Base-by-base conservation (phyloP, 2,329 filamentous ascomycete species). In the Kalaharituber pfeilii region DNA sequence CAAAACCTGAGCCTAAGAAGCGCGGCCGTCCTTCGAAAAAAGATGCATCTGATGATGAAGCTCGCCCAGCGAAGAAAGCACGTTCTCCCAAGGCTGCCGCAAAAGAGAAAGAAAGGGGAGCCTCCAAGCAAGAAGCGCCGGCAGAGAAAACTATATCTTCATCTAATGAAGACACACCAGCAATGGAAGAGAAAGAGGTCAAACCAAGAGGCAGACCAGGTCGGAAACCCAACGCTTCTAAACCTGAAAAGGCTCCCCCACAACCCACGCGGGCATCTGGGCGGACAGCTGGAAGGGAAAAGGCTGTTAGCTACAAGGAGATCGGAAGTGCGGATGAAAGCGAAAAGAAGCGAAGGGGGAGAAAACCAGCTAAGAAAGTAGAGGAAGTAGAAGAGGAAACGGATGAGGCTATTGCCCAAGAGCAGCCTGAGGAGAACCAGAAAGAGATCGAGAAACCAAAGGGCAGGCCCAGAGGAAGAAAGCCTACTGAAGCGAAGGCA, bases 1-100 rank as follows among this genome's bases (percentile, higher is more conserved):
- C 63, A 26, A 65, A 65, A 18, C 63, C 55, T 9, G 53, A 54
- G 1, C 59, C 62, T 24, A 64, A 58, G 54, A 53, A 58, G 33
- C 51, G 59, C 2, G 57, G 56, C 18, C 62, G 60, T 39, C 42
- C 42, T 18, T 15, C 42, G 11, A 47, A 47, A 22, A 47, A 47
- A 22, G 42, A 47, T 4, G 42, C 15, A 9, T 47, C 42, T 47
- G 42, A 47, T 20, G 42, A 47, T 47, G 42, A 47, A 4, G 42
- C 42, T 13, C 42, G n/a, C 13, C 42, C 42, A 8, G 42, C 42
- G 13, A 47, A 47, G 42, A 47, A 47, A 6, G 42, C 42, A 5
- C 42, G 42, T 25, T 47, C 42, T 22, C 42, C 42, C 18, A 47
- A 47, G 22, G n/a, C 42, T 6, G 22, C 15, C 13, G 42, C 42